Conservation (phyloP, 768 basidiomycete species). For the Russula compacta region DNA sequence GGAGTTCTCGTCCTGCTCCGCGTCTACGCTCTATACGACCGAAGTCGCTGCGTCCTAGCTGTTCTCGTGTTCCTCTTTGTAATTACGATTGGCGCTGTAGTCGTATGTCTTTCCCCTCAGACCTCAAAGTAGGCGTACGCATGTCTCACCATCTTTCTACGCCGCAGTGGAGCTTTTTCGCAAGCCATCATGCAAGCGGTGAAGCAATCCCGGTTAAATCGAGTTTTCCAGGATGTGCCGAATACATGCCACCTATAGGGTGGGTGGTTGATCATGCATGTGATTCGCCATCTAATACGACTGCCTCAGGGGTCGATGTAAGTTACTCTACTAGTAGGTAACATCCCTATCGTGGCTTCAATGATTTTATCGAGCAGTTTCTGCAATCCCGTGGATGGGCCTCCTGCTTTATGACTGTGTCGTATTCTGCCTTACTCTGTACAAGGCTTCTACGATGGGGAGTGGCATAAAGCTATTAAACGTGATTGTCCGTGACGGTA, state of each 20-base stretch:
- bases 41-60: no score
- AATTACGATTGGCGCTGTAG: background rate
- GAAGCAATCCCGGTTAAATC: background rate
- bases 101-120: background rate
- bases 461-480: background rate
- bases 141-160: background rate
- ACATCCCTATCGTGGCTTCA: background rate
- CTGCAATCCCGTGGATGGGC: slow-evolving; percentile 4
- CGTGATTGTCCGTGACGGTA: slow-evolving; percentile 11
- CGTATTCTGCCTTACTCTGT: slow-evolving; percentile 6
- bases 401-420: slow-evolving; percentile 1
- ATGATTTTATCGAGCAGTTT: background rate
- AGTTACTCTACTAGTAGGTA: background rate
- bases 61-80: no score
- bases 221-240: background rate
- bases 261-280: background rate
- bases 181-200: background rate
- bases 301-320: background rate
- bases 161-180: background rate
- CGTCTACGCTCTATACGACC: no score
- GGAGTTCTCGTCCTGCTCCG: no score
- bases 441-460: background rate
- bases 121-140: background rate
- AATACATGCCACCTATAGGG: background rate
- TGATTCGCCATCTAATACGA: background rate